These are phyloP conservation scores for Coriaria nepalensis DNA, from an alignment of 306 rosid genomes.

Conservation along the genomic window DNA sequence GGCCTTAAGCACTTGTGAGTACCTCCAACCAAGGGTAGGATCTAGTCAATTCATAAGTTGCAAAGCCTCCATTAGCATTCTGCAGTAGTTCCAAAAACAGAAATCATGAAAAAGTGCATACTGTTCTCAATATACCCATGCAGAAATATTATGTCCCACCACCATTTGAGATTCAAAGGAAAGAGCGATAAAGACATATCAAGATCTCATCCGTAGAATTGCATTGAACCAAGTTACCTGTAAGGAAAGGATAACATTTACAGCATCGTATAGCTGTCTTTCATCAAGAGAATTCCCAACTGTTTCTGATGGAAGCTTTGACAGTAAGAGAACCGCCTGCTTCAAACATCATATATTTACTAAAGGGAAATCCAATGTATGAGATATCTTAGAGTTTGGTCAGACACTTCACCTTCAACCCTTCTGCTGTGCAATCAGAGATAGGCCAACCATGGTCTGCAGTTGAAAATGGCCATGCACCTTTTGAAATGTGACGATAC, in stretches of 20 bases:
- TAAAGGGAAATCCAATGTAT: slow-evolving; percentile 5
- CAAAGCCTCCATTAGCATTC: slow-evolving; percentile 25
- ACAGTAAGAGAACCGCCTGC: slow-evolving; percentile 55
- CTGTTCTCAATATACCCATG: no score
- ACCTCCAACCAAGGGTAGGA: slow-evolving; percentile 27
- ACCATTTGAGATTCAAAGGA: no score
- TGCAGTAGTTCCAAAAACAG: background rate
- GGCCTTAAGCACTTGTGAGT: background rate
- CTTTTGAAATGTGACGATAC: slow-evolving; percentile 83
- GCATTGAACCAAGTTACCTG: slow-evolving; percentile 65
- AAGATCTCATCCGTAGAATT: no score
- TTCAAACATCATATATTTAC: slow-evolving; percentile 9
- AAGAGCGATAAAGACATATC: no score
- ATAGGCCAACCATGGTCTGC: slow-evolving; percentile 96
- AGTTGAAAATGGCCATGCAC: slow-evolving; percentile 87
- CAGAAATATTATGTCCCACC: no score
- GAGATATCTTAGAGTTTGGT: no score
- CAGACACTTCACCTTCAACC: slow-evolving; percentile 77
- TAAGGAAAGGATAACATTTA: slow-evolving; percentile 62
- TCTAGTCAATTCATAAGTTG: slow-evolving; percentile 25
- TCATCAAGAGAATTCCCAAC: slow-evolving; percentile 53
- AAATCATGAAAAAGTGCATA: background rate
- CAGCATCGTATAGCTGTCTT: slow-evolving; percentile 41
- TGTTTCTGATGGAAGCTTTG: slow-evolving; percentile 36
- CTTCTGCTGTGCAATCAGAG: slow-evolving; percentile 96